Conservation (phyloP, 139 green algal genomes). For the Closterium sp. region DNA sequence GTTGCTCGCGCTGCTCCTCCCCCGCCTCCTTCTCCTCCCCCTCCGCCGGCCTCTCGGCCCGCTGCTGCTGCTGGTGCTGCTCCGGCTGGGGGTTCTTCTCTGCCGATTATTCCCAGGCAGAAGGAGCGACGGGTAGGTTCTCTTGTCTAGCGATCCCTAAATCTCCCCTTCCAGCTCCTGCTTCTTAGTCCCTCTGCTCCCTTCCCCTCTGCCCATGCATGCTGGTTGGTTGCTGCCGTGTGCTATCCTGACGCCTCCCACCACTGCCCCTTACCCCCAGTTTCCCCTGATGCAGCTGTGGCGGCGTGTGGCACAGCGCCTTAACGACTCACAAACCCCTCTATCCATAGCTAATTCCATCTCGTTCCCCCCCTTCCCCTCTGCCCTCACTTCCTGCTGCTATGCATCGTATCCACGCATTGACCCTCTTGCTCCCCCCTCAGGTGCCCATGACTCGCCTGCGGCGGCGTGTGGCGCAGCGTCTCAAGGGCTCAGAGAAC, state of each 20-base stretch:
- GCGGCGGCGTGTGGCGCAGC: slow-evolving; percentile 82
- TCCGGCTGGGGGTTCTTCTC: not conserved
- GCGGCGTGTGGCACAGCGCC: slow-evolving; percentile 81
- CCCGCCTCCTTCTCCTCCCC: slow-evolving; percentile 30
- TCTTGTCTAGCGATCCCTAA: not conserved
- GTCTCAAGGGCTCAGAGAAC: slow-evolving; percentile 95
- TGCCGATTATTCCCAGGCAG: slow-evolving; percentile 18
- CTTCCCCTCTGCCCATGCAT: too few relatives aligned
- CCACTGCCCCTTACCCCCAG: too few relatives aligned
- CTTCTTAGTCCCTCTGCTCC: too few relatives aligned
- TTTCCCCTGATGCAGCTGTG: slow-evolving; percentile 63
- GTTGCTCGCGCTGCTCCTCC: slow-evolving; percentile 16
- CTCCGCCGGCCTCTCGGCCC: slow-evolving; percentile 11
- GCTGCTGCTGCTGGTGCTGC: not conserved
- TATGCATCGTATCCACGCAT: too few relatives aligned
- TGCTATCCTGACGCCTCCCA: too few relatives aligned
- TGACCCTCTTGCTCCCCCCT: too few relatives aligned
- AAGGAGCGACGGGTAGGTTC: slow-evolving; percentile 36
- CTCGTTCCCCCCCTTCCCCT: too few relatives aligned
- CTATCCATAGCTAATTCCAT: too few relatives aligned
- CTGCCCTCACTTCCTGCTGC: too few relatives aligned
- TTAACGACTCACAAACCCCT: slow-evolving; percentile 97
- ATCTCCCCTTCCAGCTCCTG: too few relatives aligned
- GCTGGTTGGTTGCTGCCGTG: too few relatives aligned
- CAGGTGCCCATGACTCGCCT: slow-evolving; percentile 95